Evolutionary conservation across 768 basidiomycete genomes (phyloP).

Genomic region (Scleroderma bovista): DNA sequence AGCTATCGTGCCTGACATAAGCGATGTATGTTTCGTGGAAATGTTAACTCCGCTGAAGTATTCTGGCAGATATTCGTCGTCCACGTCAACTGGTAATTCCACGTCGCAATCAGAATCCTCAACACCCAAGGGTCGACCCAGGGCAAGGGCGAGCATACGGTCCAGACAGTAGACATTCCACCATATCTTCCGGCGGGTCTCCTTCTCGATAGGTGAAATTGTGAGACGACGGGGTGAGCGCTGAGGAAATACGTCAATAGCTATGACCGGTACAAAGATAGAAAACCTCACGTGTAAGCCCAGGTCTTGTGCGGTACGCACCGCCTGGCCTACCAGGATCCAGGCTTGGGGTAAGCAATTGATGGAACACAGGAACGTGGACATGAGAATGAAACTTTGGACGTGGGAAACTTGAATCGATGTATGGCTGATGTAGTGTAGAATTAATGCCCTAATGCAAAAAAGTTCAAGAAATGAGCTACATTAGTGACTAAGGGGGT

Average conservation of each 20-base stretch:
- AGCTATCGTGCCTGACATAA: conserved; percentile 80
- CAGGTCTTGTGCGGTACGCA: conserved; percentile 85
- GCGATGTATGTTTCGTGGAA: conserved; percentile 49
- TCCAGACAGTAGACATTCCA: conserved; percentile 90
- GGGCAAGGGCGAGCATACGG: conserved; percentile 86
- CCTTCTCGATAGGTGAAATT: conserved; percentile 74
- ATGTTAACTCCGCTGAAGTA: conserved; percentile 64
- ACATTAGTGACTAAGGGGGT: neutral
- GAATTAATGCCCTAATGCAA: conserved; percentile 64
- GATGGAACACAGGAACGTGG: conserved; percentile 86
- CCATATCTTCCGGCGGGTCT: conserved; percentile 88
- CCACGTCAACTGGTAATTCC: conserved; percentile 76
- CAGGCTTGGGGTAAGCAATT: conserved; percentile 94
- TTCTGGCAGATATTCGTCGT: conserved; percentile 71
- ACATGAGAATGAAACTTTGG: conserved; percentile 84
- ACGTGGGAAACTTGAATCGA: conserved; percentile 83
- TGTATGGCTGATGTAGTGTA: conserved; percentile 89
- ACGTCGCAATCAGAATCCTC: conserved; percentile 91
- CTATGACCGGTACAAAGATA: conserved; percentile 1
- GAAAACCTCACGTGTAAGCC: conserved; percentile 77
- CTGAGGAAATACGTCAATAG: conserved; percentile 35
- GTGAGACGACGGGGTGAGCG: conserved; percentile 75
- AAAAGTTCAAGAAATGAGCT: neutral
- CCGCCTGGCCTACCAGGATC: conserved; percentile 87
- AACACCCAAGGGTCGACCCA: conserved; percentile 83